Evolutionary conservation across 2,329 filamentous ascomycete species (phyloP), one percentile per base, ranked within the genome.

Genomic region (Aspergillus intermedius): DNA sequence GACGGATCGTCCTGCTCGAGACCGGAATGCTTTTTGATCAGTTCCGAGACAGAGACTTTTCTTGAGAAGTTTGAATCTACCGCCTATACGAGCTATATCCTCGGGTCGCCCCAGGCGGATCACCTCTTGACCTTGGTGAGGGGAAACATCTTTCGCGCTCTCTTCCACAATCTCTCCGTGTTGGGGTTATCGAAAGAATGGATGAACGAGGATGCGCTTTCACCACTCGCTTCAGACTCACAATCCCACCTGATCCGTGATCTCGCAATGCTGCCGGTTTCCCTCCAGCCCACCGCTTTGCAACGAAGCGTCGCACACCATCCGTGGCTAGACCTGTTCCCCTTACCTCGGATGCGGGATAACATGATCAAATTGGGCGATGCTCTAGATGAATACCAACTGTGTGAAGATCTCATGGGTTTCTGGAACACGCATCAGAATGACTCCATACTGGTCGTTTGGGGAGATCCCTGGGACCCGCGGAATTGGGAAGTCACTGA

Each of bases 401-500:
- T 65, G 1, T 60, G 54, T 41, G 42, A 32, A 9, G 56, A 61
- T 48, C 21, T 60, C 6, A 46, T 52, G 17, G 61, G 60, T 3
- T 8, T 50, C 25, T 39, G 44, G 23, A 28, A 28, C 2, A 4
- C 43, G 3, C 45, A 49, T 4, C 12, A 48, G 13, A 46, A 54
- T 19, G 43, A 52, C 41, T 47, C 55, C 8, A 58, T 60, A 7
- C 15, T 65, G 8, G 41, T 61, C 23, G 53, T 64, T 5, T 66
- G 63, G 63, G 59, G 58, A 5, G 60, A 65, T 15, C 51, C 64
- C 1, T 68, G 61, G 63, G 56, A 62, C 47, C 56, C 60, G 1
- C 41, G 21, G 5, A 61, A 57, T 5, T 67, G 64, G 50, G 61
- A 68, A 48, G 34, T 63, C 10, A 60, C 61, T 3, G 62, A 65